Base-by-base conservation (phyloP, 1,284 basidiomycete genomes). In the Tylopilus orsonianus region DNA sequence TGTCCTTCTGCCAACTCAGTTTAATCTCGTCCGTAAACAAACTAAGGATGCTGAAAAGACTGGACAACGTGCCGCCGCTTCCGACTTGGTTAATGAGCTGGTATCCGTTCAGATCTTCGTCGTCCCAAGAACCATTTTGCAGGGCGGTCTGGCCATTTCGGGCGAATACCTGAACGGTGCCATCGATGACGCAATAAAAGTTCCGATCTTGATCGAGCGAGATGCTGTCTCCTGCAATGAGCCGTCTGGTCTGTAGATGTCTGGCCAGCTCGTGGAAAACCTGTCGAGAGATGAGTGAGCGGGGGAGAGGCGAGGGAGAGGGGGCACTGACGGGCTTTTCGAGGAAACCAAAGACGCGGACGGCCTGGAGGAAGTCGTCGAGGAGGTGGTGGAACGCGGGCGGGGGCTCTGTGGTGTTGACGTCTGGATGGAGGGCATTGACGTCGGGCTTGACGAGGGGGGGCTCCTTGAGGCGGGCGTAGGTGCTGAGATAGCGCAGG, bases 1-100 rank as follows among this genome's bases (percentile, higher is more conserved):
- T 70, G 19, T 80, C 81, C 51, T 87, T 83, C 65, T 87, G 83
- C 90, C 92, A 96, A 51, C 91, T 88, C 58, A 98, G 83, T 68
- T 94, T 89, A 60, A 99, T 87, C 62, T 98, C 90, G 68, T 99
- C 96, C 2, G 97, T 99, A 71, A 99, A 99, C 40, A 99, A 76
- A 49, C 75, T 90, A 44, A 99, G 79, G 63, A 99, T 99, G 12
- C 93, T 97, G 71, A 99, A 98, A 33, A 98, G 77, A 60, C 93
- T 96, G 33, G 93, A 96, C 13, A 98, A 75, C 0, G 94, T 99
- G 9, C 96, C 93, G 5, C 94, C 94, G n/a, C 86, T 89, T 33
- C 90, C 86, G 24, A 97, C 95, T 71, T 95, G 92, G 61, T 97
- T 97, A 38, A 97, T 77, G 5, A 97, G 74, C 62, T 95, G 92